phyloP scores from a whole-genome alignment of 495 filamentous ascomycete genomes.

The Penicillium odoratum region DNA sequence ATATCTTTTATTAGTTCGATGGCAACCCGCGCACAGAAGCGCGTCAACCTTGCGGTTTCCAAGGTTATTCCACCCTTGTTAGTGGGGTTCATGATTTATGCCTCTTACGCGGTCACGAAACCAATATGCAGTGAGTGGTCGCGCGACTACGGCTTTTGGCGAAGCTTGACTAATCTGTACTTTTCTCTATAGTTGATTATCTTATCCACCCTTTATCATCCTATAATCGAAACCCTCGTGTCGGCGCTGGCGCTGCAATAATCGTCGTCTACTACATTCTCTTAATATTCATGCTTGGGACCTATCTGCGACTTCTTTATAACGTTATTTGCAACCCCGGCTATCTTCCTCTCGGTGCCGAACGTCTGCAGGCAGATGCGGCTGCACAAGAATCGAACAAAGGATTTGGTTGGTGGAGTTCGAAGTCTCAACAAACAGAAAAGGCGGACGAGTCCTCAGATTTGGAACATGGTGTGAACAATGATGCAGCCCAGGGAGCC shows the following conservation, averaged over 20 bases:
- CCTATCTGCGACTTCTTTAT: constrained; percentile 68
- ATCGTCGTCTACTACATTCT: constrained; percentile 70
- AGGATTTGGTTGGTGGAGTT: constrained; percentile 18
- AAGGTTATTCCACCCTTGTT: constrained; percentile 60
- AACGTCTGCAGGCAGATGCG: constrained; percentile 21
- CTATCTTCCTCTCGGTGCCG: constrained; percentile 60
- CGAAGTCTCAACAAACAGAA: constrained; percentile 22
- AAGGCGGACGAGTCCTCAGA: constrained; percentile 27
- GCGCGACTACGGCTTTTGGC: background rate
- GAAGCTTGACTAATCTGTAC: constrained; percentile 3
- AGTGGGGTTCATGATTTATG: constrained; percentile 58
- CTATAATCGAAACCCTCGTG: constrained; percentile 38
- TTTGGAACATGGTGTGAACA: constrained; percentile 24
- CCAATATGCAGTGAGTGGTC: constrained; percentile 54
- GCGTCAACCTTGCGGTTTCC: constrained; percentile 53
- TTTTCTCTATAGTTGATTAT: constrained; percentile 55
- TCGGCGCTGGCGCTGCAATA: constrained; percentile 63
- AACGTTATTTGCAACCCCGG: constrained; percentile 68
- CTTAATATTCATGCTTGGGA: constrained; percentile 60
- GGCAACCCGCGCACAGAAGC: constrained; percentile 34
- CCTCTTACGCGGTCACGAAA: constrained; percentile 60
- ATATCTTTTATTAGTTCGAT: constrained; percentile 17
- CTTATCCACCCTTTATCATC: constrained; percentile 55
- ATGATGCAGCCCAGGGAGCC: constrained; percentile 15
- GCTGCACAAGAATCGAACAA: constrained; percentile 15